These are phyloP conservation scores for Centella asiatica DNA, from an alignment of 129 eudicot genomes.

Conservation along the genomic window DNA sequence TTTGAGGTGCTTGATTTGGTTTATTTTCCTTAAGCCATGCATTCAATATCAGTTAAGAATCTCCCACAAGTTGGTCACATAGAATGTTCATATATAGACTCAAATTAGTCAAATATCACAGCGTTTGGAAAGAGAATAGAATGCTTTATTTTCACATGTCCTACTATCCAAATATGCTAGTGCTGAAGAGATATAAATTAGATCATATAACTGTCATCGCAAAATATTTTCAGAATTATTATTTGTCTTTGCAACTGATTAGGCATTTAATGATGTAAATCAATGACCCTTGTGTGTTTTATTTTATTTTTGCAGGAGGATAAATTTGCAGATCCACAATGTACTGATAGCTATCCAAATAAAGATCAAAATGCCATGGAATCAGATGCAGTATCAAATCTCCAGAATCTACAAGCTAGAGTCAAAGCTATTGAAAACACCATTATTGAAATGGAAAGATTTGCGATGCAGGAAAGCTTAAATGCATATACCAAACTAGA, in stretches of 20 bases:
- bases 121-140: too few species aligned
- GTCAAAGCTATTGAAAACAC: slow-evolving; percentile 46
- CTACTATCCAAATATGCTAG: background rate
- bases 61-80: background rate
- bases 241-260: too few species aligned
- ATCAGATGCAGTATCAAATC: slow-evolving; percentile 27
- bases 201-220: background rate
- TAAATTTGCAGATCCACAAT: slow-evolving; percentile 11
- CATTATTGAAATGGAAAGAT: slow-evolving; percentile 43
- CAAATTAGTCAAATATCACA: too few species aligned
- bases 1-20: too few species aligned
- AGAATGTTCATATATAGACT: background rate
- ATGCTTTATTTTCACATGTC: too few species aligned
- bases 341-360: background rate
- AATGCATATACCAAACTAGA: slow-evolving; percentile 48
- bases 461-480: slow-evolving; percentile 34
- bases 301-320: slow-evolving; percentile 35
- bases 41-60: background rate
- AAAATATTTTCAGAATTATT: background rate
- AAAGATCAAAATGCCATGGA: slow-evolving; percentile 14
- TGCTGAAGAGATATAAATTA: too few species aligned
- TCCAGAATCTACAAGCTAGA: slow-evolving; percentile 49
- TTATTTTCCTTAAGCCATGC: background rate
- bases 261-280: too few species aligned
- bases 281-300: too few species aligned